A percentile compares a stretch with the other conserved stretches of the same genome.
Evolutionary conservation across 768 basidiomycete species (phyloP).

Genomic region (Mycena maculata): DNA sequence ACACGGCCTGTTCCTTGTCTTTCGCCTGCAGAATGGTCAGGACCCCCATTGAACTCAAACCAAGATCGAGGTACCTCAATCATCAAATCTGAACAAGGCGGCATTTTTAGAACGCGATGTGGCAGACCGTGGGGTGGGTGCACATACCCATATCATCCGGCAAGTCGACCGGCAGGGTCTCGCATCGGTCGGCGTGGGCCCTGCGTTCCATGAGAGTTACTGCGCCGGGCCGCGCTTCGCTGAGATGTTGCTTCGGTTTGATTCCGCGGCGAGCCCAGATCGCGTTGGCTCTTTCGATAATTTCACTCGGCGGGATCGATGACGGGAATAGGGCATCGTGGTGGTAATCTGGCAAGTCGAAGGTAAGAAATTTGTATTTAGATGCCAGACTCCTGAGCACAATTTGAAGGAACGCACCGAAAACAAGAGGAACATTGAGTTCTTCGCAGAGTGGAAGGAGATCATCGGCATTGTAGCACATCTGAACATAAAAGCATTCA

Average conservation of each 20-base stretch:
- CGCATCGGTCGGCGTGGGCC: constrained; percentile 88
- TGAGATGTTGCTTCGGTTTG: constrained; percentile 91
- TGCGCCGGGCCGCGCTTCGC: constrained; percentile 89
- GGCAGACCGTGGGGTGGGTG: constrained; percentile 10
- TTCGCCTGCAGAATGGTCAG: constrained; percentile 63
- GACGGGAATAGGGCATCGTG: constrained; percentile 81
- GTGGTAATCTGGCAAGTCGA: constrained; percentile 69
- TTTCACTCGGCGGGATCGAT: constrained; percentile 66
- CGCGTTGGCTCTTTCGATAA: constrained; percentile 80
- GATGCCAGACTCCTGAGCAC: no score
- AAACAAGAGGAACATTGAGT: constrained; percentile 78
- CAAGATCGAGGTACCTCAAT: constrained; percentile 65
- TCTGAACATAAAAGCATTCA: constrained; percentile 38
- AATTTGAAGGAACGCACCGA: constrained; percentile 59
- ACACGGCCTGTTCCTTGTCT: constrained; percentile 93
- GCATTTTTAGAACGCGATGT: constrained; percentile 25
- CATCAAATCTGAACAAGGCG: constrained; percentile 74
- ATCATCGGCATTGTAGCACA: constrained; percentile 93
- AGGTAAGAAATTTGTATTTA: constrained; percentile 47
- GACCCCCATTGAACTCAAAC: not conserved
- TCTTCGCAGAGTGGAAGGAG: constrained; percentile 89
- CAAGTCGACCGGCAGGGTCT: constrained; percentile 69
- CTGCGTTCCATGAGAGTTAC: constrained; percentile 85
- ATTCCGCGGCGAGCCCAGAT: constrained; percentile 85
- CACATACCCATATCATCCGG: constrained; percentile 74